Evolutionary conservation across 441 rosid species (phyloP), one percentile per base, ranked within the genome.

Genomic region (Pelargonium australe): DNA sequence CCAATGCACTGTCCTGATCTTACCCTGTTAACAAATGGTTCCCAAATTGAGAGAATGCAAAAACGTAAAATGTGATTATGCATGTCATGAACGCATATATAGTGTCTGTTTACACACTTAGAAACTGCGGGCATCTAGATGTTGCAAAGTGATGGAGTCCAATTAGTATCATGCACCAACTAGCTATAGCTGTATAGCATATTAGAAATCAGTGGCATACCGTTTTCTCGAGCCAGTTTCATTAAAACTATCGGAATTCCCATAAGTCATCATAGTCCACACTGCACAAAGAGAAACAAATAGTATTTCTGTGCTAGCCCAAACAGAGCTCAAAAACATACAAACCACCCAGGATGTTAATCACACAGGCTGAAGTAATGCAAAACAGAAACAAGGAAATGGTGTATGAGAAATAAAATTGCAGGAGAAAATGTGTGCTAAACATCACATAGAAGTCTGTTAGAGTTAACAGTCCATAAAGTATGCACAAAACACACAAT

Each of bases 201-300:
- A 17, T 62, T 53, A 34, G 70, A 16, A 31, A 44, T 10, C 49
- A 49, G 62, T 9, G 17, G 14, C 16, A 7, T 75, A 95, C 99
- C 96, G 85, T 84, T 95, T 95, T 82, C 85, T 91, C 57, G 90
- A 84, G 73, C 84, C 76, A 73, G 84, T 78, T 69, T 91, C 96
- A 85, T 90, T 91, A 62, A 69, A 79, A 65, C 77, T 82, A 63
- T 90, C 91, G 45, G 90, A 85, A 68, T 92, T 87, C 77, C 85
- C 95, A 43, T 81, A 77, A 1, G 67, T 82, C 92, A 85, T 88
- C 97, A 65, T 83, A 80, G 68, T 87, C 92, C 68, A 13, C 70
- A 55, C 99, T 95, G 63, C 12, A 7, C 63, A 58, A 19, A 25
- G 63, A 58, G 12, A 19, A 57, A 16, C 62, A 58, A 17, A 19